Percentiles rank a stretch among this genome's conserved stretches.
Conservation (phyloP, 2,329 filamentous ascomycete species). For the Sporothrix brunneoviolacea region DNA sequence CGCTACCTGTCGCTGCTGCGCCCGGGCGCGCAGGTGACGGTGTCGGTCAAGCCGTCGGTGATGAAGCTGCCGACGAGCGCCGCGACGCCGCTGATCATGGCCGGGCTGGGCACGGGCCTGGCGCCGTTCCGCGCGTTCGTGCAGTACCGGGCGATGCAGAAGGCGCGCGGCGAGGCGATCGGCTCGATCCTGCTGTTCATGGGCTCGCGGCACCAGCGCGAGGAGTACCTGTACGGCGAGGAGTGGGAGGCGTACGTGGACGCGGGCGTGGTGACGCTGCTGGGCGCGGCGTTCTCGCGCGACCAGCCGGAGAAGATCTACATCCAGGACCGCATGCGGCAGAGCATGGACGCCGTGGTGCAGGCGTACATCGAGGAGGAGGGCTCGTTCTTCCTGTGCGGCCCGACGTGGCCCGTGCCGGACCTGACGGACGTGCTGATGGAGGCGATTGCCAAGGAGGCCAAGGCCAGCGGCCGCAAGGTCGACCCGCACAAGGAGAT, state of each 20-base stretch:
- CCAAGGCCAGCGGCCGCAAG: constrained; percentile 66
- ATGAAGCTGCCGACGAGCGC: constrained; percentile 94
- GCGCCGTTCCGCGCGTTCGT: constrained; percentile 99
- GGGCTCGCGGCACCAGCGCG: constrained; percentile 91
- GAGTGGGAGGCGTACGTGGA: constrained; percentile 99
- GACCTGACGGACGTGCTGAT: constrained; percentile 91
- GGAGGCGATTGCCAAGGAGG: constrained; percentile 80
- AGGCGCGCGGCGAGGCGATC: constrained; percentile 93
- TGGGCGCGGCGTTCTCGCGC: constrained; percentile 90
- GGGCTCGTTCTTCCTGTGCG: constrained; percentile 94
- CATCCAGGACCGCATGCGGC: constrained; percentile 95
- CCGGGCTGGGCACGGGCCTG: constrained; percentile 92
- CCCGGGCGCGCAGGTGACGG: constrained; percentile 73
- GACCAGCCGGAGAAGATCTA: constrained; percentile 99
- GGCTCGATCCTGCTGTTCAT: constrained; percentile 92
- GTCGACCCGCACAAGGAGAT: constrained; percentile 84
- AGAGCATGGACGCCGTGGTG: constrained; percentile 75
- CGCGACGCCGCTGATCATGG: constrained; percentile 95
- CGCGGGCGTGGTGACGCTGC: constrained; percentile 87
- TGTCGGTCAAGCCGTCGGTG: constrained; percentile 93
- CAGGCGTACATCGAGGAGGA: constrained; percentile 81
- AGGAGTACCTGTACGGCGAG: constrained; percentile 98
- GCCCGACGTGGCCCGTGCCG: constrained; percentile 96
- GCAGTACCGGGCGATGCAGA: constrained; percentile 96
- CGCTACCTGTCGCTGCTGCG: constrained; percentile 75